phyloP scores from a whole-genome alignment of 768 basidiomycete genomes.

The Russula ochroleuca region DNA sequence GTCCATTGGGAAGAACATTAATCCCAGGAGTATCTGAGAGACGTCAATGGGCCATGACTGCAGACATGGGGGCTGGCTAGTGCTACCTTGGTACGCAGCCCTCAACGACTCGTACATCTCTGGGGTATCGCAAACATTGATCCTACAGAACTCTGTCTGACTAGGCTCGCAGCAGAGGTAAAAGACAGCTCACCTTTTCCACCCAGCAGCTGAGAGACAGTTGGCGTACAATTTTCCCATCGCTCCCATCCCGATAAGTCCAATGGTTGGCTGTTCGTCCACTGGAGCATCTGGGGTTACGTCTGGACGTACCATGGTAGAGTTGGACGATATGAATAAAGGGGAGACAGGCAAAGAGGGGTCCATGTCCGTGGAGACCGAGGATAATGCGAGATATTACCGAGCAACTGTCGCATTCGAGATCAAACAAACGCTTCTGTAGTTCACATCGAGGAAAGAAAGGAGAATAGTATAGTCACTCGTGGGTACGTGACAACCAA shows the following conservation, averaged over 20 bases:
- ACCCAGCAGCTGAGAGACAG: slow-evolving; percentile 71
- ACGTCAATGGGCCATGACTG: background rate
- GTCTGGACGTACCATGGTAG: slow-evolving; percentile 24
- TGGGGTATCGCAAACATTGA: slow-evolving; percentile 85
- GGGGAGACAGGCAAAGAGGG: background rate
- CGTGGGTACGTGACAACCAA: slow-evolving; percentile 4
- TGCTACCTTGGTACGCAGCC: slow-evolving; percentile 54
- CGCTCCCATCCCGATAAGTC: slow-evolving; percentile 94
- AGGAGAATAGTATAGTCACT: background rate
- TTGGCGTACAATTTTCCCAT: slow-evolving; percentile 96
- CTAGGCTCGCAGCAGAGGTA: background rate
- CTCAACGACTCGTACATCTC: slow-evolving; percentile 62
- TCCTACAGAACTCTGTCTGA: slow-evolving; percentile 44
- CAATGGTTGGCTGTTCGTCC: slow-evolving; percentile 69
- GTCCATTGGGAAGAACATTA: slow-evolving; percentile 70
- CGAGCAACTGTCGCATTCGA: too few species aligned
- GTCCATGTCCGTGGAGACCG: background rate
- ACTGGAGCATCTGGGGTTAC: slow-evolving; percentile 37
- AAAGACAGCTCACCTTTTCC: slow-evolving; percentile 60
- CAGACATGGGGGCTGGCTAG: background rate
- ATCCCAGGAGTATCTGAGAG: slow-evolving; percentile 54
- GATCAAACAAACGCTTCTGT: background rate
- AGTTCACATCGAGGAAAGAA: background rate
- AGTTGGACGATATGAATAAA: background rate
- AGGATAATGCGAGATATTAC: background rate